A percentile compares a stretch with the other conserved stretches of the same genome.
phyloP scores from a whole-genome alignment of 108 stramenopile species.

The Nitzschia sp. region DNA sequence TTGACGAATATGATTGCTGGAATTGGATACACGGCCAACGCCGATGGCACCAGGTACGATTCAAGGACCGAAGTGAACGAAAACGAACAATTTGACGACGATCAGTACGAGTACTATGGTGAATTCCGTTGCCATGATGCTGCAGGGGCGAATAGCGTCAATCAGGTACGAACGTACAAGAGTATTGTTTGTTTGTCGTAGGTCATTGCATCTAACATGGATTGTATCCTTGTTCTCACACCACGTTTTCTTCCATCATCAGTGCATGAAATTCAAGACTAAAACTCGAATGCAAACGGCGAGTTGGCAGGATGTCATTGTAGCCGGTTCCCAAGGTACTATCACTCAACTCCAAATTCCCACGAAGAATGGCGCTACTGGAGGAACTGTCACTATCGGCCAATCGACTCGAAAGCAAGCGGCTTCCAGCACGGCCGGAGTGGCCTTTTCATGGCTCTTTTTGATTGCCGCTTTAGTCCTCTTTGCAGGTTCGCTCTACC shows the following conservation, averaged over 20 bases:
- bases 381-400: too few species aligned
- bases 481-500: too few species aligned
- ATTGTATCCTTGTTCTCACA: neutral
- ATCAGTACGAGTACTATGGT: too few species aligned
- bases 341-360: neutral
- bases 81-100: constrained; percentile 27
- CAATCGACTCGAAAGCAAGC: too few species aligned
- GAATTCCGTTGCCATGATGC: constrained; percentile 51
- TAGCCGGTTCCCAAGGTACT: neutral
- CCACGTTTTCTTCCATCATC: neutral
- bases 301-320: constrained; percentile 30
- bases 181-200: neutral
- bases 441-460: too few species aligned
- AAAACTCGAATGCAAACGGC: constrained; percentile 57
- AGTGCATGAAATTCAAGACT: constrained; percentile 65
- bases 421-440: too few species aligned
- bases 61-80: neutral
- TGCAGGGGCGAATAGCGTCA: constrained; percentile 59
- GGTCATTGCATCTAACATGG: neutral
- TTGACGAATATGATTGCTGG: constrained; percentile 25
- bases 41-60: constrained; percentile 30
- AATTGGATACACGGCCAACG: constrained; percentile 21
- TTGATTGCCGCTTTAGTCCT: too few species aligned
- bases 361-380: neutral
- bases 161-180: constrained; percentile 44